phyloP scores from a whole-genome alignment of 768 basidiomycete genomes.

The Mycena latifolia region DNA sequence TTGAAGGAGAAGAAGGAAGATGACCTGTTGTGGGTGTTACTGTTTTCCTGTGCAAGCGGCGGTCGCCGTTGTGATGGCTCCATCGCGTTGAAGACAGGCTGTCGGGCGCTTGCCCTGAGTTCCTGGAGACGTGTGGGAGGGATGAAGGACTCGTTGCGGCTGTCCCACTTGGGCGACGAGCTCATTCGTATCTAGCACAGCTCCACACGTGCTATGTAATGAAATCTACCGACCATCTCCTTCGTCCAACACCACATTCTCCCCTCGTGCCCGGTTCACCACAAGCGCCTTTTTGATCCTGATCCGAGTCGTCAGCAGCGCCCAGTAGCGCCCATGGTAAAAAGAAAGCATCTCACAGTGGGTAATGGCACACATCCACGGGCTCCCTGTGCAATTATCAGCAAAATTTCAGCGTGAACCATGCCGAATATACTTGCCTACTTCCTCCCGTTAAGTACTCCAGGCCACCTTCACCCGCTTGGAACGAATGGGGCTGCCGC shows the following conservation, averaged over 20 bases:
- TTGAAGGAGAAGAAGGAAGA: slow-evolving; percentile 39
- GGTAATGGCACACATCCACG: slow-evolving; percentile 29
- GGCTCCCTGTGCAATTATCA: slow-evolving; percentile 18
- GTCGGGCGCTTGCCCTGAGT: slow-evolving; percentile 13
- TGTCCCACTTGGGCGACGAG: slow-evolving; percentile 28
- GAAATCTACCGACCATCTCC: not conserved
- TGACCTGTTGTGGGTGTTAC: slow-evolving; percentile 29
- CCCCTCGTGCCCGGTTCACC: slow-evolving; percentile 13
- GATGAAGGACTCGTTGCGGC: slow-evolving; percentile 15
- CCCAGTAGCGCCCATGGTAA: not conserved
- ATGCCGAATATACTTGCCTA: slow-evolving; percentile 3
- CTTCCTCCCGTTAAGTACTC: slow-evolving; percentile 30
- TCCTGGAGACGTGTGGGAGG: slow-evolving; percentile 13
- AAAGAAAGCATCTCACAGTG: slow-evolving; percentile 11
- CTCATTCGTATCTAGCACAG: slow-evolving; percentile 4
- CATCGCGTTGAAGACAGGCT: slow-evolving; percentile 22
- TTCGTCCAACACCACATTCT: not conserved
- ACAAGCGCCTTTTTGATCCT: slow-evolving; percentile 24
- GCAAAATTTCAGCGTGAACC: not conserved
- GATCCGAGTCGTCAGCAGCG: not conserved
- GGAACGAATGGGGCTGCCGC: slow-evolving; percentile 29
- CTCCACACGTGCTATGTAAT: slow-evolving; percentile 9
- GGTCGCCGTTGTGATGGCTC: slow-evolving; percentile 34
- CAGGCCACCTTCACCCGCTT: slow-evolving; percentile 24
- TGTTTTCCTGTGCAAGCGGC: slow-evolving; percentile 11